Evolutionary conservation across 176 grass and related monocot species (phyloP).

Genomic region (Tillandsia fasciculata): DNA sequence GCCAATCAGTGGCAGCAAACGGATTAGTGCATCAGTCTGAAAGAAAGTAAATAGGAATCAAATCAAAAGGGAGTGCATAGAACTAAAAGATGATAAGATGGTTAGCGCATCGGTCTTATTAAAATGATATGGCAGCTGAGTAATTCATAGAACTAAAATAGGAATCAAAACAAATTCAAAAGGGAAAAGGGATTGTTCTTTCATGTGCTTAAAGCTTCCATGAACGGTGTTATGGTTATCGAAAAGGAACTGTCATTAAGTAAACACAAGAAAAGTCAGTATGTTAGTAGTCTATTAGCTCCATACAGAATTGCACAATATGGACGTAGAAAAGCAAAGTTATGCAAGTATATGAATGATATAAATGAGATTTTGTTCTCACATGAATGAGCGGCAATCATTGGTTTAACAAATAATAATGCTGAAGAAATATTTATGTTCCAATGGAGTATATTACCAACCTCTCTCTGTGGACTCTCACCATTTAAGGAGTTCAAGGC

Average conservation of each 20-base stretch:
- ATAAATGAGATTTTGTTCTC: neutral
- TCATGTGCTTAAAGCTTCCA: too few relatives aligned
- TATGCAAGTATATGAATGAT: neutral
- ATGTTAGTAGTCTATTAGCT: too few relatives aligned
- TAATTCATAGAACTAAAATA: too few relatives aligned
- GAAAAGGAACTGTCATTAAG: too few relatives aligned
- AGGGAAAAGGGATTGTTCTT: too few relatives aligned
- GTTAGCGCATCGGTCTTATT: too few relatives aligned
- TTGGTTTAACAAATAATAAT: neutral
- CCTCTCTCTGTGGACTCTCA: slow-evolving; percentile 79
- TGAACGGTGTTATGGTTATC: too few relatives aligned
- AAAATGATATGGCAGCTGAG: too few relatives aligned
- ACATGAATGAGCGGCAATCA: neutral
- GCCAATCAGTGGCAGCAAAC: slow-evolving; percentile 80
- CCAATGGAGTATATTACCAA: slow-evolving; percentile 18
- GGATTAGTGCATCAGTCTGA: slow-evolving; percentile 81
- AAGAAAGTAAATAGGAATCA: slow-evolving; percentile 24
- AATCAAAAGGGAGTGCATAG: slow-evolving; percentile 11
- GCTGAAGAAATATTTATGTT: slow-evolving; percentile 6
- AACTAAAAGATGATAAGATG: too few relatives aligned
- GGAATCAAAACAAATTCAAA: too few relatives aligned
- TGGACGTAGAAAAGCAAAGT: neutral
- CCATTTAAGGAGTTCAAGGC: slow-evolving; percentile 60
- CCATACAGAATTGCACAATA: neutral
- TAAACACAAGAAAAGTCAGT: too few relatives aligned